Evolutionary conservation across 106 monocot species (phyloP), one percentile per base, ranked within the genome.

Genomic region (Chionographis japonica): DNA sequence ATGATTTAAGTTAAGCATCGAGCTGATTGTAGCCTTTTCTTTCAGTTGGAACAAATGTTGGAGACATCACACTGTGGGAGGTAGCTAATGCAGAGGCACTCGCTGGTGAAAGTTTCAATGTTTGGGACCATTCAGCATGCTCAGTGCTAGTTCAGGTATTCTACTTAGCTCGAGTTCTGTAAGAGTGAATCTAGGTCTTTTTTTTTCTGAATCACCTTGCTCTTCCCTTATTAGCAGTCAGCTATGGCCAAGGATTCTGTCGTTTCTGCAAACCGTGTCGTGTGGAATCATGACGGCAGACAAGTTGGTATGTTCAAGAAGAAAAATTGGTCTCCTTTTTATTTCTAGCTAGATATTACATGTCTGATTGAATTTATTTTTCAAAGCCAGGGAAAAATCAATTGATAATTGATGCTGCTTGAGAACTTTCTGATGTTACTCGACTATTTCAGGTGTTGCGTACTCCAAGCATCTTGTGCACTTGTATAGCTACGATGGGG

Each of bases 381-480:
- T 27, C 27, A 27, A 27, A 27, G 27, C 27, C 27, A 27, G 54
- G 6, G 67, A 2, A 67, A 67, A 39, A 37, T 38, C 38, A 19
- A 54, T 8, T 15, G 37, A 53, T 39, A 15, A 67, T 54, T 54
- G 4, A 54, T 55, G 40, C 10, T 40, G 2, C 4, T 43, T 43
- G 37, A 14, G 46, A 20, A 42, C 27, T 27, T 27, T 27, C 27
- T 27, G 27, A 27, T 27, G 27, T 27, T 27, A 27, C 27, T 27
- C 27, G 0, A 27, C 27, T 27, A 1, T 1, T 27, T 27, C 27
- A 83, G 83, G 64, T 52, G 73, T 83, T 78, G 78, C 74, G 56
- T 78, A 78, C 60, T 78, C 78, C 58, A 78, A 88, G 71, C 84
- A 88, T 50, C 71, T 88, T 69, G 85, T 88, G 54, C 88, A 88